Evolutionary conservation across 306 rosid genomes (phyloP).

Genomic region (Castanopsis chinensis): DNA sequence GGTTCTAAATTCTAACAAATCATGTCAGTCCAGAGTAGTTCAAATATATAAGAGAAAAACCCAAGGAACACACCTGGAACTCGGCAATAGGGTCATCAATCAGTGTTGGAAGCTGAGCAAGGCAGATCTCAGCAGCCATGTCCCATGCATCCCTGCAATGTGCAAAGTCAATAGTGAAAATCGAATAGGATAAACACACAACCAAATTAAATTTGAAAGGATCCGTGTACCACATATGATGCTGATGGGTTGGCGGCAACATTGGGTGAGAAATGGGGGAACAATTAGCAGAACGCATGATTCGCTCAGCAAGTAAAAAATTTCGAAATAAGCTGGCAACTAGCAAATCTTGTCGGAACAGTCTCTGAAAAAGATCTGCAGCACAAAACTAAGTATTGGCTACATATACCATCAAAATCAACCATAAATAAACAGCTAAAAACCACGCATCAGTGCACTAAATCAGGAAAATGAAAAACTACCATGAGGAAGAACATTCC

Average conservation of each 20-base stretch:
- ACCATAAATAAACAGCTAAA: constrained; percentile 6
- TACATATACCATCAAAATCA: constrained; percentile 18
- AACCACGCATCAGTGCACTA: background rate
- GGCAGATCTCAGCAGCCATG: constrained; percentile 99
- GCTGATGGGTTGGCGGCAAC: constrained; percentile 97
- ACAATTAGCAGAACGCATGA: constrained; percentile 98
- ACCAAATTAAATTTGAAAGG: constrained; percentile 21
- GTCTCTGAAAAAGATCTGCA: constrained; percentile 94
- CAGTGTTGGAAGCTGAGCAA: constrained; percentile 91
- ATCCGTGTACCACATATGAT: constrained; percentile 90
- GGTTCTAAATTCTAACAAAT: background rate
- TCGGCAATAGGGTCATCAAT: constrained; percentile 80
- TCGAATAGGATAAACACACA: constrained; percentile 7
- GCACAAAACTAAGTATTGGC: constrained; percentile 19
- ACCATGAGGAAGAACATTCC: constrained; percentile 99
- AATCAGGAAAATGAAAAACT: constrained; percentile 17
- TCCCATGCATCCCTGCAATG: constrained; percentile 99
- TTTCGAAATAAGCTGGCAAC: constrained; percentile 92
- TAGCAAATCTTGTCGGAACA: constrained; percentile 95
- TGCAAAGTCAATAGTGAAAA: constrained; percentile 18
- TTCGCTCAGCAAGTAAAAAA: constrained; percentile 95
- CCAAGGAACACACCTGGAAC: constrained; percentile 60
- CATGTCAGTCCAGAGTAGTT: constrained; percentile 7
- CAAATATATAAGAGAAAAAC: constrained; percentile 1
- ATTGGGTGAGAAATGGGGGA: constrained; percentile 89